phyloP scores from a whole-genome alignment of 352 stramenopile species.

The Phytophthora idaei region DNA sequence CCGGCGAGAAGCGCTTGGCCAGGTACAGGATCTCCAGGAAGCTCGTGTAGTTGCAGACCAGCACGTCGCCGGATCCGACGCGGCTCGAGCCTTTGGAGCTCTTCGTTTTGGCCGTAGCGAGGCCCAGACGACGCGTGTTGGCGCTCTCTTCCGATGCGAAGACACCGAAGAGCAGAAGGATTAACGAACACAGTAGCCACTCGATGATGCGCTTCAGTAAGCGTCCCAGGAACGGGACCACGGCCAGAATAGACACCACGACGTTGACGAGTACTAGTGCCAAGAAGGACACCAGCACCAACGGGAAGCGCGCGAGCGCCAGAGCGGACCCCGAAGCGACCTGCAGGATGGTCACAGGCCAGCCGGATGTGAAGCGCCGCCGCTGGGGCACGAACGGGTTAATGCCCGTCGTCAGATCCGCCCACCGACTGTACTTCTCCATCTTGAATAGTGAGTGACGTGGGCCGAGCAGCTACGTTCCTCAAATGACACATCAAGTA shows the following conservation, averaged over 20 bases:
- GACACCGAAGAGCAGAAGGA: slow-evolving; percentile 68
- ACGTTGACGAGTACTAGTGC: slow-evolving; percentile 57
- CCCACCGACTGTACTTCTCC: slow-evolving; percentile 89
- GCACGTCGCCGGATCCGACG: slow-evolving; percentile 58
- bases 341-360: slow-evolving; percentile 49
- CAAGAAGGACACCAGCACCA: slow-evolving; percentile 48
- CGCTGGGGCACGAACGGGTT: slow-evolving; percentile 88
- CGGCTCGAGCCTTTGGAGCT: slow-evolving; percentile 32
- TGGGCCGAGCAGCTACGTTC: not conserved
- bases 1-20: slow-evolving; percentile 74
- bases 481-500: not conserved
- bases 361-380: slow-evolving; percentile 53
- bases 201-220: slow-evolving; percentile 72
- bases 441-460: slow-evolving; percentile 37
- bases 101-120: slow-evolving; percentile 49
- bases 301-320: slow-evolving; percentile 54
- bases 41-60: slow-evolving; percentile 86
- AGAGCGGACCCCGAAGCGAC: slow-evolving; percentile 51
- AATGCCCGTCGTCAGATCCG: slow-evolving; percentile 84
- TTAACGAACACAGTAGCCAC: slow-evolving; percentile 72
- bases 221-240: slow-evolving; percentile 70
- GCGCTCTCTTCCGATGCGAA: slow-evolving; percentile 73
- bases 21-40: slow-evolving; percentile 85
- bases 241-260: slow-evolving; percentile 54
- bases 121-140: slow-evolving; percentile 75